phyloP scores from a whole-genome alignment of 306 rosid species.

The Cucumis hystrix region DNA sequence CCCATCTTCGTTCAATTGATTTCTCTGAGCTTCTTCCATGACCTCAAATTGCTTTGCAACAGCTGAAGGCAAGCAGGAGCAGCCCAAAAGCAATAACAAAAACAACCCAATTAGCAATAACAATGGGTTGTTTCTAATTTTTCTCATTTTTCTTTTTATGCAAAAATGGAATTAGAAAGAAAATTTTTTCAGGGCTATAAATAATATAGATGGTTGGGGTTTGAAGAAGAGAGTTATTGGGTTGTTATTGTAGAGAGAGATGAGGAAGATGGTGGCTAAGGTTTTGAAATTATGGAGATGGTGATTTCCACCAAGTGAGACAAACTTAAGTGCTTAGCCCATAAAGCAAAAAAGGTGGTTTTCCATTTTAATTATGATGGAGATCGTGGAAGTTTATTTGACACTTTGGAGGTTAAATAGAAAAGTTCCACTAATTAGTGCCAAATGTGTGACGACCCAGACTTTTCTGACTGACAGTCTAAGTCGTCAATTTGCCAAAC shows the following conservation, averaged over 20 bases:
- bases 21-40: background rate
- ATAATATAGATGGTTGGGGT: background rate
- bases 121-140: background rate
- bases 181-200: background rate
- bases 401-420: background rate
- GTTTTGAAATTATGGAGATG: constrained; percentile 18
- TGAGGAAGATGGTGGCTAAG: background rate
- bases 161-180: background rate
- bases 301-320: constrained; percentile 27
- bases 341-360: background rate
- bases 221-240: constrained; percentile 9
- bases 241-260: constrained; percentile 29
- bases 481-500: too few relatives aligned
- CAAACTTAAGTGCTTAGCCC: constrained; percentile 33
- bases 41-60: background rate
- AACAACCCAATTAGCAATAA: background rate
- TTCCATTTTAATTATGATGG: background rate
- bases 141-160: background rate
- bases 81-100: background rate
- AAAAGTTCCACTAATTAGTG: background rate
- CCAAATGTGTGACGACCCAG: too few relatives aligned
- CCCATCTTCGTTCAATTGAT: background rate
- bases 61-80: constrained; percentile 5
- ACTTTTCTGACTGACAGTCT: too few relatives aligned
- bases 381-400: background rate